phyloP scores from a whole-genome alignment of 148 eudicot species.

The Rhododendron ovatum region DNA sequence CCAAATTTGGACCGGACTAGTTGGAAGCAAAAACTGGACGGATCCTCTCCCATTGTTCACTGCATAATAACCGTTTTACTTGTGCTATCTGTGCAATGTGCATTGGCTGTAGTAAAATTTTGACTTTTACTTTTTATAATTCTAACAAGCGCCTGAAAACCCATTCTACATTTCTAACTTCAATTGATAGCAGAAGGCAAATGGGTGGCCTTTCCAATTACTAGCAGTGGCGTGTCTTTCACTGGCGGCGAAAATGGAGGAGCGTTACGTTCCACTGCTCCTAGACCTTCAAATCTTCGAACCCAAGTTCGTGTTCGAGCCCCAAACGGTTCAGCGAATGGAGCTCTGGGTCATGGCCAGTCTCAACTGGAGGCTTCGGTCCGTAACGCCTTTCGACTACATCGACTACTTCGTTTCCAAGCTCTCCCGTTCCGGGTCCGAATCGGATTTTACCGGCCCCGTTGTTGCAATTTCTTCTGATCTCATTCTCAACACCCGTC shows the following conservation, averaged over 20 bases:
- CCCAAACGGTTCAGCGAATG: slow-evolving; percentile 33
- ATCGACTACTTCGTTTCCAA: slow-evolving; percentile 28
- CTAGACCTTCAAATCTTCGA: slow-evolving; percentile 27
- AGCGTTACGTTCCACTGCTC: slow-evolving; percentile 24
- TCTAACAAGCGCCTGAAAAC: too few species aligned
- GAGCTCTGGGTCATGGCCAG: slow-evolving; percentile 28
- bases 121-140: too few species aligned
- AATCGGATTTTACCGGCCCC: neutral
- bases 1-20: too few species aligned
- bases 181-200: neutral
- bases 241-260: slow-evolving; percentile 38
- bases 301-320: slow-evolving; percentile 24
- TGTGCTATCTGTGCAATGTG: too few species aligned
- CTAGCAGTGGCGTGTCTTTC: slow-evolving; percentile 36
- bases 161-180: neutral
- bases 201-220: slow-evolving; percentile 34
- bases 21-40: too few species aligned
- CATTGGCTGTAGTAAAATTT: too few species aligned
- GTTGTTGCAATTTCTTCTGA: slow-evolving; percentile 11
- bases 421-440: slow-evolving; percentile 1
- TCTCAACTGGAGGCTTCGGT: slow-evolving; percentile 30
- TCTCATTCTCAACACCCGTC: slow-evolving; percentile 26
- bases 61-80: too few species aligned
- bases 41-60: too few species aligned
- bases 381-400: slow-evolving; percentile 35